Evolutionary conservation across 2,329 filamentous ascomycete genomes (phyloP).

Genomic region (Fusarium poae): DNA sequence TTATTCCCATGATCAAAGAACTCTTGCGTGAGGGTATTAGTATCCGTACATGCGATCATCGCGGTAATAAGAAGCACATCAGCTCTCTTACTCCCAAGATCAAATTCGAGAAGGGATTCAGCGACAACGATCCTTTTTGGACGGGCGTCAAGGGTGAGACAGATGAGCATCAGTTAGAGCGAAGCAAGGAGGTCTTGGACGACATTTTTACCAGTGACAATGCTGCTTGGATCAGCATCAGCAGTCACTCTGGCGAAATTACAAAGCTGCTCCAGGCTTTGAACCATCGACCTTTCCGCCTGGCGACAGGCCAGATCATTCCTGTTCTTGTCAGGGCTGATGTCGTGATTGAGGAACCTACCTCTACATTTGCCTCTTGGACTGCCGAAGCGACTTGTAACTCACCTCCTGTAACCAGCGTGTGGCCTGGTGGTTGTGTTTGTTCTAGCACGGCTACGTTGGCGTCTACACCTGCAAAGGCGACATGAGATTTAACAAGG

Average conservation of each 20-base stretch:
- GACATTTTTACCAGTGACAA: slow-evolving; percentile 67
- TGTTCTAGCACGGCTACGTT: slow-evolving; percentile 51
- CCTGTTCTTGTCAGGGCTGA: slow-evolving; percentile 75
- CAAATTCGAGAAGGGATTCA: slow-evolving; percentile 71
- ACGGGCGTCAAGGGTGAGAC: slow-evolving; percentile 59
- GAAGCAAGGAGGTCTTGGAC: slow-evolving; percentile 65
- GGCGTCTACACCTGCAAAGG: slow-evolving; percentile 36
- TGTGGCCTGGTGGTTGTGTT: slow-evolving; percentile 57
- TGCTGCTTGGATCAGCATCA: slow-evolving; percentile 69
- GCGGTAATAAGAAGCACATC: slow-evolving; percentile 68
- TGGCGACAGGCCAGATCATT: slow-evolving; percentile 76
- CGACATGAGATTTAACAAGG: slow-evolving; percentile 22
- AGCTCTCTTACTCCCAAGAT: slow-evolving; percentile 64
- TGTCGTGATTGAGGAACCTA: slow-evolving; percentile 52
- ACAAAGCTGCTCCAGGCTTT: slow-evolving; percentile 65
- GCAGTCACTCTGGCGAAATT: slow-evolving; percentile 71
- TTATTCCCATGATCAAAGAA: slow-evolving; percentile 73
- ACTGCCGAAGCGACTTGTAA: slow-evolving; percentile 59
- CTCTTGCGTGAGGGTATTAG: slow-evolving; percentile 74
- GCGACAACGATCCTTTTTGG: slow-evolving; percentile 66
- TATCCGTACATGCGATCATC: slow-evolving; percentile 76
- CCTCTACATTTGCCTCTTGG: slow-evolving; percentile 53
- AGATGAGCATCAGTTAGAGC: slow-evolving; percentile 61
- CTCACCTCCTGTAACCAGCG: slow-evolving; percentile 60
- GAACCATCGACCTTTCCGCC: slow-evolving; percentile 70